Percentiles rank a stretch among this genome's conserved stretches.
Evolutionary conservation across 495 filamentous ascomycete genomes (phyloP).

Genomic region (Endocarpon pusillum): DNA sequence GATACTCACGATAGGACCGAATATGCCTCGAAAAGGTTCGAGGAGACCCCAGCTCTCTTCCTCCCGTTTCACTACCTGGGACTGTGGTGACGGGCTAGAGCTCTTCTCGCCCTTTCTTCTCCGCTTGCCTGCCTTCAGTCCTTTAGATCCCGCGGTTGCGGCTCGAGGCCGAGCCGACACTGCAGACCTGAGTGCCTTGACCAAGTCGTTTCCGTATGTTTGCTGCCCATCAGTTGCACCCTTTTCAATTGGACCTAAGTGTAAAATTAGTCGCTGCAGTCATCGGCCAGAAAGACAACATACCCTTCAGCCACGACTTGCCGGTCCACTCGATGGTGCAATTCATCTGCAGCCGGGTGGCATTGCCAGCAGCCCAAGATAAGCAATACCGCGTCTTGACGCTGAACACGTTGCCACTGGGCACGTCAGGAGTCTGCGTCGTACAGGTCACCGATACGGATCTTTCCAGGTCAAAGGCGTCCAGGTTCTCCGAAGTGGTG

Average conservation of each 20-base stretch:
- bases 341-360: constrained; percentile 67
- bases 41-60: constrained; percentile 57
- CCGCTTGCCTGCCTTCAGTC: constrained; percentile 21
- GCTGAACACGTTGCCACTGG: constrained; percentile 77
- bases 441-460: constrained; percentile 57
- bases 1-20: constrained; percentile 56
- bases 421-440: constrained; percentile 90
- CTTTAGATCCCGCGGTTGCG: constrained; percentile 21
- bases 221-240: constrained; percentile 82
- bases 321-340: constrained; percentile 91
- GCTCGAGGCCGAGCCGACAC: constrained; percentile 46
- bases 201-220: constrained; percentile 59
- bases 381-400: constrained; percentile 91
- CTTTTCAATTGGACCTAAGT: constrained; percentile 77
- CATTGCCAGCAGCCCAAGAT: constrained; percentile 72
- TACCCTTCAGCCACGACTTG: constrained; percentile 97
- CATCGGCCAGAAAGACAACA: constrained; percentile 10
- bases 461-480: constrained; percentile 74
- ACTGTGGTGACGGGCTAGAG: constrained; percentile 4
- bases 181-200: constrained; percentile 52
- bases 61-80: constrained; percentile 18
- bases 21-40: constrained; percentile 51
- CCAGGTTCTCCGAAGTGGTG: constrained; percentile 67
- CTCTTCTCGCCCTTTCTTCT: constrained; percentile 31
- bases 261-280: constrained; percentile 12